phyloP scores from a whole-genome alignment of 805 yeast species.

The Sungouiella blattae region DNA sequence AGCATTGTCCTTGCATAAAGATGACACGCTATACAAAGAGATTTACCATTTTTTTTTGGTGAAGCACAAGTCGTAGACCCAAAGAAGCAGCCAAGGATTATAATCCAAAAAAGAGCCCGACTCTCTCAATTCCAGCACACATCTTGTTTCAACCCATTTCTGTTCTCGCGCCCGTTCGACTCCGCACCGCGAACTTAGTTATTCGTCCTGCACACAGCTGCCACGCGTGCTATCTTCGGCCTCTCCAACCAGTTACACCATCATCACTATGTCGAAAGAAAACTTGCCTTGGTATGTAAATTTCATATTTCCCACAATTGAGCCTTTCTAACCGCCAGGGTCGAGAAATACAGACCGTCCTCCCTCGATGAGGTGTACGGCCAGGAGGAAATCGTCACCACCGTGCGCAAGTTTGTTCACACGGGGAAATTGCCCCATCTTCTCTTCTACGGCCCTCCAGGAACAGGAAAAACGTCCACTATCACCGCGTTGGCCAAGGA shows the following conservation, averaged over 20 bases:
- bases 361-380: constrained; percentile 87
- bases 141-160: too few species aligned
- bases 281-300: constrained; percentile 19
- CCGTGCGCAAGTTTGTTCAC: constrained; percentile 79
- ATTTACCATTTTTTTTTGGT: constrained; percentile 90
- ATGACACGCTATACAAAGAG: constrained; percentile 99
- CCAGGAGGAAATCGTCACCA: constrained; percentile 79
- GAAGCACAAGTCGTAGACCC: too few species aligned
- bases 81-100: too few species aligned
- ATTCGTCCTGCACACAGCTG: neutral
- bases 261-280: constrained; percentile 4
- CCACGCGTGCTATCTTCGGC: constrained; percentile 8
- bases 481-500: constrained; percentile 84
- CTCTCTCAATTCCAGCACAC: too few species aligned
- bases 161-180: too few species aligned
- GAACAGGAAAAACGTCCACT: constrained; percentile 90
- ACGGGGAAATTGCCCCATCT: constrained; percentile 87
- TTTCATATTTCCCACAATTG: too few species aligned
- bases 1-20: constrained; percentile 99
- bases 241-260: too few species aligned
- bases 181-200: too few species aligned
- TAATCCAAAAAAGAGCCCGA: too few species aligned
- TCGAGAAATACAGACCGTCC: constrained; percentile 91
- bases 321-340: constrained; percentile 44
- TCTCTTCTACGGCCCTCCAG: constrained; percentile 93